phyloP scores from a whole-genome alignment of 1,139 yeast species.

The Geotrichum histeridarum region DNA sequence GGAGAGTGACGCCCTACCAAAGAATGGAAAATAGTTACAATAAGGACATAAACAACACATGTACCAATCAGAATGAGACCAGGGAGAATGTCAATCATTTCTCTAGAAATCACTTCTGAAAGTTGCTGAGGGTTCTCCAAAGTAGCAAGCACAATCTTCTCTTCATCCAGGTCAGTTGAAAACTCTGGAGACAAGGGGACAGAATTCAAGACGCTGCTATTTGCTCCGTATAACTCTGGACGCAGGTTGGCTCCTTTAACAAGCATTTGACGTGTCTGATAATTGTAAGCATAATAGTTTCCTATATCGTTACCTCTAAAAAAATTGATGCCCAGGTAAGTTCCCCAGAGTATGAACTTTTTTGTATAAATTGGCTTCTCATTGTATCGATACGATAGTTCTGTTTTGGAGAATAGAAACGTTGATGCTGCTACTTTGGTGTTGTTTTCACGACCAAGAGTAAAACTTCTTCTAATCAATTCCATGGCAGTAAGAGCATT shows the following conservation, averaged over 20 bases:
- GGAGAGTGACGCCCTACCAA: neutral
- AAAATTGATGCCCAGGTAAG: neutral
- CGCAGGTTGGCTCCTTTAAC: neutral
- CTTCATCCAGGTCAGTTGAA: neutral
- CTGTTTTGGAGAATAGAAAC: slow-evolving; percentile 2
- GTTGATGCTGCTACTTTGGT: neutral
- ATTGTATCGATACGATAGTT: neutral
- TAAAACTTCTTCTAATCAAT: neutral
- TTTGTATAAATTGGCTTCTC: slow-evolving; percentile 5
- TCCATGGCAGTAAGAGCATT: neutral
- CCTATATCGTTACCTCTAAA: neutral
- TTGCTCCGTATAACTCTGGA: neutral
- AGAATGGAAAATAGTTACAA: neutral
- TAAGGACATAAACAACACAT: neutral
- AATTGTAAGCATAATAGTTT: slow-evolving; percentile 1
- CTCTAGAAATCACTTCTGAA: neutral
- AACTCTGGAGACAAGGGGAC: neutral
- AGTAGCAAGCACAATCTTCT: slow-evolving; percentile 4
- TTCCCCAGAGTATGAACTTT: neutral
- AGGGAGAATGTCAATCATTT: slow-evolving; percentile 6
- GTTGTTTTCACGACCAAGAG: neutral
- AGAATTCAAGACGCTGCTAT: neutral
- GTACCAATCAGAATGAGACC: neutral
- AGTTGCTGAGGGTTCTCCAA: neutral
- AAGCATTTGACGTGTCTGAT: slow-evolving; percentile 3